A percentile compares a stretch with the other conserved stretches of the same genome.
These are phyloP conservation scores for Spathaspora hagerdaliae DNA, from an alignment of 805 yeast species.

Conservation along the genomic window DNA sequence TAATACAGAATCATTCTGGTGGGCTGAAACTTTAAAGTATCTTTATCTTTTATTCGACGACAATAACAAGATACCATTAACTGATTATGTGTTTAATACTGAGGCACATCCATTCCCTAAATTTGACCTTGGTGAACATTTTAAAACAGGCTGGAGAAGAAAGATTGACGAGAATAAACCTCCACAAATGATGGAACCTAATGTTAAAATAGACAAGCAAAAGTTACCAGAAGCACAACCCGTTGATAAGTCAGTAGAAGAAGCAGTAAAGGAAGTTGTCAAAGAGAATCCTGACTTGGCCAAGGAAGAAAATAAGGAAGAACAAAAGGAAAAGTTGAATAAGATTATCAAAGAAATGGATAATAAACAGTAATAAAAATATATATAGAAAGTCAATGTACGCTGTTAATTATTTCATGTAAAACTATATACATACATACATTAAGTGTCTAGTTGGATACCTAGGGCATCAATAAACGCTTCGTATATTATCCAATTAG, in stretches of 20 bases:
- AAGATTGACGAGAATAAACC: constrained; percentile 15
- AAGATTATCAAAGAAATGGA: constrained; percentile 13
- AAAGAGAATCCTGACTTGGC: constrained; percentile 30
- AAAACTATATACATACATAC: too few relatives aligned
- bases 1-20: constrained; percentile 90
- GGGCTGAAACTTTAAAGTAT: constrained; percentile 89
- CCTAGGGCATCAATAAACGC: too few relatives aligned
- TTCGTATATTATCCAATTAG: too few relatives aligned
- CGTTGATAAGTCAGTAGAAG: constrained; percentile 32
- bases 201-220: constrained; percentile 19
- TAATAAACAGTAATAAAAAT: background rate
- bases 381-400: background rate
- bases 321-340: constrained; percentile 21
- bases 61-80: constrained; percentile 58
- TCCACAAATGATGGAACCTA: constrained; percentile 12
- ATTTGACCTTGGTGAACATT: constrained; percentile 47
- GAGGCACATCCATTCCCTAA: constrained; percentile 94
- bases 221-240: constrained; percentile 40
- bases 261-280: constrained; percentile 31
- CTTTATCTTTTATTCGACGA: constrained; percentile 74
- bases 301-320: constrained; percentile 23
- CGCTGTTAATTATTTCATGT: background rate
- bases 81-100: constrained; percentile 75
- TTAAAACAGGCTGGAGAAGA: constrained; percentile 63
- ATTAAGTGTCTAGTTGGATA: too few relatives aligned